phyloP scores from a whole-genome alignment of 768 basidiomycete genomes.

The Crassisporium funariophilum region DNA sequence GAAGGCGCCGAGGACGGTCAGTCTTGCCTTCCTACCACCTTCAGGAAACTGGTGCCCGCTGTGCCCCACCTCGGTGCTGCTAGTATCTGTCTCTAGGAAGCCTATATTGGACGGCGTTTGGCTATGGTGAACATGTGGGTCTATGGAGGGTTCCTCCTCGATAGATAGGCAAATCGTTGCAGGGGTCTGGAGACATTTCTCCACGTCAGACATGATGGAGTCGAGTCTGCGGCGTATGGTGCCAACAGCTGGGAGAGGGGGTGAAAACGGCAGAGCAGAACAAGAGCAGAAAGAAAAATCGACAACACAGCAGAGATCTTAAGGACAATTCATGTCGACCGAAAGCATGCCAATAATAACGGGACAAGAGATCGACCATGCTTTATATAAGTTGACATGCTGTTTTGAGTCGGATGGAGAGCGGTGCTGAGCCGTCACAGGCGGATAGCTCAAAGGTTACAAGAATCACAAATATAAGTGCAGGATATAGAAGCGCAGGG shows the following conservation, averaged over 20 bases:
- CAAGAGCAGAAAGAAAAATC: neutral
- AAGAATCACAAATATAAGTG: conserved; percentile 10
- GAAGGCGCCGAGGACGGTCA: conserved; percentile 66
- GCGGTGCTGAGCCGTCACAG: conserved; percentile 16
- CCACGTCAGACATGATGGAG: neutral
- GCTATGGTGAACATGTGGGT: neutral
- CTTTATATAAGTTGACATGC: neutral
- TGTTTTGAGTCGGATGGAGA: conserved; percentile 2
- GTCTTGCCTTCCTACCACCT: conserved; percentile 36
- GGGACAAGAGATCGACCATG: neutral
- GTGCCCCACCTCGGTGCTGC: neutral
- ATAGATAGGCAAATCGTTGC: neutral
- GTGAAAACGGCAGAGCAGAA: neutral
- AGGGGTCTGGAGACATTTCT: too few relatives aligned
- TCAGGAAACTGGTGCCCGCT: conserved; percentile 22
- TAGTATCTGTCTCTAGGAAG: neutral
- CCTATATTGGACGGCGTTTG: neutral
- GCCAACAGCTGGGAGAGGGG: neutral
- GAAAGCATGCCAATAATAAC: neutral
- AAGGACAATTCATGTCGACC: neutral
- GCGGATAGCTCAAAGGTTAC: conserved; percentile 13
- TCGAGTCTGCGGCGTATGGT: neutral
- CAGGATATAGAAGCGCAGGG: conserved; percentile 9
- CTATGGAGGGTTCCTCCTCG: neutral
- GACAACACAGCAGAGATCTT: neutral